These are phyloP conservation scores for Camellia lanceoleosa DNA, from an alignment of 148 eudicot genomes.

Conservation along the genomic window DNA sequence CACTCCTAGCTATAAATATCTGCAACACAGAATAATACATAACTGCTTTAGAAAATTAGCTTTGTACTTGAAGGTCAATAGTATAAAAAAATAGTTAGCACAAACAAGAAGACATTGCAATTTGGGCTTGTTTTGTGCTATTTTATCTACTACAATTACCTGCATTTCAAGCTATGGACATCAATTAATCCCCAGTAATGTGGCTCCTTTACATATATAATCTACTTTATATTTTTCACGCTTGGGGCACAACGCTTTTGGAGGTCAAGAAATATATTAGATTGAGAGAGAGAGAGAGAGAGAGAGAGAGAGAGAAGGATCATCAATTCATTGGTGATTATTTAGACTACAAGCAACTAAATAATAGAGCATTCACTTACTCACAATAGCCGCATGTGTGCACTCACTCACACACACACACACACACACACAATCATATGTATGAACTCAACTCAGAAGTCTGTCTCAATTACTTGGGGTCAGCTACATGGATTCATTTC, in stretches of 20 bases:
- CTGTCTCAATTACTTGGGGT: no score
- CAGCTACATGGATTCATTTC: no score
- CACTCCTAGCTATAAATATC: slow-evolving; percentile 18
- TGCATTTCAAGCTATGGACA: neutral
- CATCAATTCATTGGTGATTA: no score
- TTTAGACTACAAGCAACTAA: no score
- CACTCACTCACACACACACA: no score
- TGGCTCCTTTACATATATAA: neutral
- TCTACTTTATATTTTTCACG: neutral
- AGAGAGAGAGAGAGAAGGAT: no score
- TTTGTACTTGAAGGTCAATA: neutral
- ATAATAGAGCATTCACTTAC: no score
- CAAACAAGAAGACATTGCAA: neutral
- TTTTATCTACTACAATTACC: neutral
- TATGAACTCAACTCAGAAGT: no score
- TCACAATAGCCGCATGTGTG: no score
- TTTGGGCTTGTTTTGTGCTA: slow-evolving; percentile 1
- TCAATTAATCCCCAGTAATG: neutral
- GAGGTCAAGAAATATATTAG: neutral
- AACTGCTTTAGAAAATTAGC: neutral
- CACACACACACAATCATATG: no score
- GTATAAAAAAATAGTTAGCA: neutral
- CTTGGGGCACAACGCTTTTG: neutral
- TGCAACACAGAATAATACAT: slow-evolving; percentile 14
- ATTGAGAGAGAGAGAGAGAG: neutral